Percentiles rank a stretch among this genome's conserved stretches.
Evolutionary conservation across 768 basidiomycete genomes (phyloP).

Genomic region (Mrakia blollopis): DNA sequence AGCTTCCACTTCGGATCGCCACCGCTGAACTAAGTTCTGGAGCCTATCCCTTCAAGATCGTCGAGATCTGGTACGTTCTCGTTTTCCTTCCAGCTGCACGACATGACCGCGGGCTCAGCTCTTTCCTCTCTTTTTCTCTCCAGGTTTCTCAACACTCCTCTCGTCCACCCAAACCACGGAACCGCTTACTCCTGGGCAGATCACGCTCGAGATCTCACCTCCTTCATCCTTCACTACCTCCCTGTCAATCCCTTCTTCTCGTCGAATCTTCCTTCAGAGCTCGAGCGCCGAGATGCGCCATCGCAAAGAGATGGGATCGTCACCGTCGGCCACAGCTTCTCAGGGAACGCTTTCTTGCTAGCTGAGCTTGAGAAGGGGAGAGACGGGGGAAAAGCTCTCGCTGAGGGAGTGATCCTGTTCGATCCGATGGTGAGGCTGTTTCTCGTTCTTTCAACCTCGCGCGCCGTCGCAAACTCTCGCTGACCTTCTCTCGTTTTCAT

Average conservation of each 20-base stretch:
- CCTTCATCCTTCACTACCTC: conserved; percentile 12
- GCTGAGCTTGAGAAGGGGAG: background rate
- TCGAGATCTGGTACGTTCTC: conserved; percentile 6
- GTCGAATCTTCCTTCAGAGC: background rate
- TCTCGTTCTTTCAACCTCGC: background rate
- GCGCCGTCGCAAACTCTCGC: no score
- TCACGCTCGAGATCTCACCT: conserved; percentile 14
- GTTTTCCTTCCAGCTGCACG: background rate
- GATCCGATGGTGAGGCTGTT: conserved; percentile 5
- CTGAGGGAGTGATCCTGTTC: background rate
- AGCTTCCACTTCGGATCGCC: background rate
- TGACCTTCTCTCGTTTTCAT: background rate
- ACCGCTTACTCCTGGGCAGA: conserved; percentile 7
- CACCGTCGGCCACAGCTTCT: background rate
- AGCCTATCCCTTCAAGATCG: background rate
- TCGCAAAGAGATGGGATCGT: background rate
- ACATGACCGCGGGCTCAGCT: no score
- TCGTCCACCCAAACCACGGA: background rate
- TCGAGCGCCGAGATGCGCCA: background rate
- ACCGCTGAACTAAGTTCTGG: background rate
- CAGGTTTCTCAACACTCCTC: conserved; percentile 10
- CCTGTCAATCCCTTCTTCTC: background rate
- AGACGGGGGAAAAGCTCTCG: background rate
- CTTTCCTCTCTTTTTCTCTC: background rate
- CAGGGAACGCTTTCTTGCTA: background rate